Evolutionary conservation across 352 stramenopile genomes (phyloP), one percentile per base, ranked within the genome.

Genomic region (Phytophthora pini): DNA sequence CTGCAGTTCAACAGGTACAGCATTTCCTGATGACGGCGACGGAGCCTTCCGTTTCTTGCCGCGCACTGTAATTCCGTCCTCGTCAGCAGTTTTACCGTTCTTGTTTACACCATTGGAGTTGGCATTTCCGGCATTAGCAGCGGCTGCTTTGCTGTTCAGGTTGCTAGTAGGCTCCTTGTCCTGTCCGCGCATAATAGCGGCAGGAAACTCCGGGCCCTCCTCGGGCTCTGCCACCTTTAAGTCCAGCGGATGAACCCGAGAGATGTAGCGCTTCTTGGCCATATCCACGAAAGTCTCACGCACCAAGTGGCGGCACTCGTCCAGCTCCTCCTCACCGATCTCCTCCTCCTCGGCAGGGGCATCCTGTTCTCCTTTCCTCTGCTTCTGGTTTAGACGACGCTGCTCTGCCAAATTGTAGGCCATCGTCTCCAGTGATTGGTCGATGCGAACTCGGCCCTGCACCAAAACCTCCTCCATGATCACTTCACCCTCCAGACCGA

Each of bases 401-500:
- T 81, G 74, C 57, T 96, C 82, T 4, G 84, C 85, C 11, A 96
- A 74, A 32, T 69, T 90, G 56, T 89, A 90, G 7, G 88, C 83
- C 88, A 96, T 96, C 22, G 82, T 72, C 11, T 94, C 87, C 34
- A 96, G 50, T 29, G 84, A 94, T 68, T 96, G 87, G 73, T 95
- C 88, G 44, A 96, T 81, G 10, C 88, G 88, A 51, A 96, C 76
- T 54, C 88, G 82, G 7, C 88, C 88, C 45, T 93, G 84, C 38
- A 94, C 84, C 5, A 96, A 57, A n/a, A 96, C 62, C 59, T 96
- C 88, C 55, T 96, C 87, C 88, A 96, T 96, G 36, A 96, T 87
- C 29, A 96, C 80, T 52, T 94, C 86, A 32, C 88, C 88, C 64
- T 91, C 84, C 9, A 85, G 46, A 34, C 88, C 88, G 60, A 96